Percentiles rank a stretch among this genome's conserved stretches.
Conservation (phyloP, 495 filamentous ascomycete genomes). For the Evansstolkia leycettana region DNA sequence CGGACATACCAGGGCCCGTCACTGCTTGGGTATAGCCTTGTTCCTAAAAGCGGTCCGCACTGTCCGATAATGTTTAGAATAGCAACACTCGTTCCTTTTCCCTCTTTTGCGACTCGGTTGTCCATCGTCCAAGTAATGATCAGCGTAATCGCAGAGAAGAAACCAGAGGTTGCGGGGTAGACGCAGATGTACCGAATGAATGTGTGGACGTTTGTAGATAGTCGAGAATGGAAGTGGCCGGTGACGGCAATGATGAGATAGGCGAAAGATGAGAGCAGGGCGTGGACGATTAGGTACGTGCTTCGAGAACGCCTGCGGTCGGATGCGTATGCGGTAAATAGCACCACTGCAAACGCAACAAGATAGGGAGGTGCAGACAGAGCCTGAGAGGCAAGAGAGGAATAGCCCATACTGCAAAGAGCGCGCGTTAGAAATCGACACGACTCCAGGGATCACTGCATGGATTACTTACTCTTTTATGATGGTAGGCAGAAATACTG, state of each 20-base stretch:
- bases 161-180: slow-evolving; percentile 45
- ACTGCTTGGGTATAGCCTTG: slow-evolving; percentile 42
- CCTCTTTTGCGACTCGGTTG: slow-evolving; percentile 42
- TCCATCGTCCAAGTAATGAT: slow-evolving; percentile 58
- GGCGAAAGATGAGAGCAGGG: slow-evolving; percentile 43
- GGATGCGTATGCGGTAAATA: slow-evolving; percentile 39
- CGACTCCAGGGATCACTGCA: not conserved
- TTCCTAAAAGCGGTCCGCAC: slow-evolving; percentile 49
- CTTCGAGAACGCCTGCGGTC: slow-evolving; percentile 34
- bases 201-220: slow-evolving; percentile 16
- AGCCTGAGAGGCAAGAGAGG: slow-evolving; percentile 34
- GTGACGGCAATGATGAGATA: slow-evolving; percentile 45
- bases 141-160: slow-evolving; percentile 49
- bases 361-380: slow-evolving; percentile 47
- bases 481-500: slow-evolving; percentile 47
- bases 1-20: slow-evolving; percentile 47
- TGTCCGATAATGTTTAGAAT: slow-evolving; percentile 50
- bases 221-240: slow-evolving; percentile 23
- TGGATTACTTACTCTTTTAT: slow-evolving; percentile 34
- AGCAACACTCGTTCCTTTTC: slow-evolving; percentile 44
- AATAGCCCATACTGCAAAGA: slow-evolving; percentile 37
- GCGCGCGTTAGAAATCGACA: not conserved
- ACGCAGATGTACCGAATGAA: slow-evolving; percentile 42
- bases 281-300: slow-evolving; percentile 37
- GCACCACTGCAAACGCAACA: slow-evolving; percentile 37